Evolutionary conservation across 1,284 basidiomycete genomes (phyloP).

Genomic region (Sporisorium graminicola): DNA sequence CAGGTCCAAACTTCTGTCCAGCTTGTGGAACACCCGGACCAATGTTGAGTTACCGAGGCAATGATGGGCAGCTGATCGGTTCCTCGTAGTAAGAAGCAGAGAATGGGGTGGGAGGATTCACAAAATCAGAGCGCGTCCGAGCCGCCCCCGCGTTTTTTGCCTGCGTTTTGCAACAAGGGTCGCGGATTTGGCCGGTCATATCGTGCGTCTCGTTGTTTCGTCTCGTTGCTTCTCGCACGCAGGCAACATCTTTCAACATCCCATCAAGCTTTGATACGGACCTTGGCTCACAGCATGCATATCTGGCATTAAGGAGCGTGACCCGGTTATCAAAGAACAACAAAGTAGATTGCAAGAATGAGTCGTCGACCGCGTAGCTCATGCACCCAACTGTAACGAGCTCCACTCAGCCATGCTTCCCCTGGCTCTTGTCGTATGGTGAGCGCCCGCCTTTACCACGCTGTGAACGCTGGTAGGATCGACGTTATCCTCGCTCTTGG

Average conservation of each 20-base stretch:
- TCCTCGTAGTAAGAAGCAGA: too few species aligned
- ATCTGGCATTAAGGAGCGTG: not conserved
- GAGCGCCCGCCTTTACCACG: constrained; percentile 12
- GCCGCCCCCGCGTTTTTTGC: constrained; percentile 20
- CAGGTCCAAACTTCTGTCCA: too few species aligned
- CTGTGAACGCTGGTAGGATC: constrained; percentile 24
- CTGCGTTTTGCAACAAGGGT: not conserved
- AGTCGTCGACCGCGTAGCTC: constrained; percentile 1
- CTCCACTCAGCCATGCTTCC: constrained; percentile 62
- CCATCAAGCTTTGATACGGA: too few species aligned
- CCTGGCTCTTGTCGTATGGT: constrained; percentile 39
- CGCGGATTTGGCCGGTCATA: not conserved
- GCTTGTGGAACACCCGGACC: too few species aligned
- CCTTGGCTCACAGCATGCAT: not conserved
- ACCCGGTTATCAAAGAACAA: not conserved
- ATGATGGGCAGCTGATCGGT: too few species aligned
- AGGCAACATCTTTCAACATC: too few species aligned
- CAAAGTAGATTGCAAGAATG: too few species aligned
- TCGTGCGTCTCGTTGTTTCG: too few species aligned
- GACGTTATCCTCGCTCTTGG: constrained; percentile 16
- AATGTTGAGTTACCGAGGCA: too few species aligned
- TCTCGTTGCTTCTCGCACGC: not conserved
- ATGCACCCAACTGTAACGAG: constrained; percentile 53
- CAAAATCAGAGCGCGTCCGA: constrained; percentile 27
- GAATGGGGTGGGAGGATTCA: too few species aligned